Base-by-base conservation (phyloP, 257 asterid species). In the Solanum pennellii region DNA sequence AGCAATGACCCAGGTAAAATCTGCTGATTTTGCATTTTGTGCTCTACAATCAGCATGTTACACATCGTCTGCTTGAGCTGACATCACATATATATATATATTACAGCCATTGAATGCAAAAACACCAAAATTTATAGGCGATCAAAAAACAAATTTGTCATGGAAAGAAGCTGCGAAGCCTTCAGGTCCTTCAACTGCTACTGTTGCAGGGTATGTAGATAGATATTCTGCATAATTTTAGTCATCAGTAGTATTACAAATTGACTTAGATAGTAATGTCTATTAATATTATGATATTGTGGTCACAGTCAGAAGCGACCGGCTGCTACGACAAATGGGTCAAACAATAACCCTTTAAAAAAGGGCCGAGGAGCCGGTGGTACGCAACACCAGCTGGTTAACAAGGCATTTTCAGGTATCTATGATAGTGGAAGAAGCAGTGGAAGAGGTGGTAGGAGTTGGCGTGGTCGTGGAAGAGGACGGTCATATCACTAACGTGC, bases 51-150 rank as follows among this genome's bases (percentile, higher is more conserved):
- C 60, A 65, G 44, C 42, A 23, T 52, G 23, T 31, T 82, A 37
- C 59, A 14, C 12, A 20, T 41, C n/a, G 15, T 45, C 20, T 59
- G 66, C 68, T 73, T 25, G 20, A 60, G 84, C 88, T 87, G 14
- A 83, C 47, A 14, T 88, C 71, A 21, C 86, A 16, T 25, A 14
- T 37, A 35, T 25, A 14, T 37, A 35, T 44, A 14, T 84, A 20
- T 94, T 73, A 27, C 89, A 97, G 98, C 94, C 97, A 18, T 90
- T 97, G 98, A 98, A 93, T 89, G 88, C 94, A 49, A 96, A 96
- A 92, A 93, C 94, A 42, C 99, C 99, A 86, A 93, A 96, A 23
- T 96, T 96, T 89, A 92, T 93, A 1, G 97, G 98, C 73, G 98
- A 93, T 93, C 92, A 93, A 91, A 96, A 93, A 90, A 90, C 94